These are phyloP conservation scores for Echinochloa phyllopogon DNA, from an alignment of 176 grass and related monocot genomes.

Conservation along the genomic window DNA sequence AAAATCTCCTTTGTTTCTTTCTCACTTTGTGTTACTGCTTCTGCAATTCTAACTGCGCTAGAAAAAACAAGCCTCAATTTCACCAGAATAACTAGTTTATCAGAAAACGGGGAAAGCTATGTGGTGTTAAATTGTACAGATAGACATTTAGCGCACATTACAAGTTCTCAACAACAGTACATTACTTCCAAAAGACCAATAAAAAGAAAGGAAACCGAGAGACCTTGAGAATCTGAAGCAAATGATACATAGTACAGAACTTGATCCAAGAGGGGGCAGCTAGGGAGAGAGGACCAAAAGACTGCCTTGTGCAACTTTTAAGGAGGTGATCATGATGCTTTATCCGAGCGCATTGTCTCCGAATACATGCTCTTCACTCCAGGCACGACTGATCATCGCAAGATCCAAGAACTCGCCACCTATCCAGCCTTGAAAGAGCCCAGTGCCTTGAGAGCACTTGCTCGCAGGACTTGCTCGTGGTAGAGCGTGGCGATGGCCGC, in stretches of 20 bases:
- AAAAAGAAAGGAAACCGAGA: background rate
- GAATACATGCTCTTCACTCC: constrained; percentile 24
- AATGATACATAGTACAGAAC: background rate
- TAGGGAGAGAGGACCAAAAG: background rate
- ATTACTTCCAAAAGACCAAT: background rate
- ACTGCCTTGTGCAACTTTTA: constrained; percentile 33
- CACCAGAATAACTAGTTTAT: background rate
- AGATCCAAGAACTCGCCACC: constrained; percentile 38
- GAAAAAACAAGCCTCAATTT: background rate
- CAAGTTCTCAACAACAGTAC: background rate
- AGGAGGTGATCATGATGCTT: constrained; percentile 32
- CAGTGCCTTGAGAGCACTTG: constrained; percentile 32
- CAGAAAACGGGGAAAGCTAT: background rate
- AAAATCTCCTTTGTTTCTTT: background rate
- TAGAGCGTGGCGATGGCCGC: constrained; percentile 38
- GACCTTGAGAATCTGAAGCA: background rate
- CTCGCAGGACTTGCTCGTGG: constrained; percentile 47
- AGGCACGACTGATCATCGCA: constrained; percentile 19
- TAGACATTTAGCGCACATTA: background rate
- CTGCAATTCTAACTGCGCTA: background rate
- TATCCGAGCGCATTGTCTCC: constrained; percentile 19
- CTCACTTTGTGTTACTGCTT: background rate
- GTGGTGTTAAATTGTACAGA: background rate
- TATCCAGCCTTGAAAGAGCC: constrained; percentile 39
- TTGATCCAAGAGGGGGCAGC: constrained; percentile 32